Conservation (phyloP, 139 green algal species). For the Asterochloris sp. region DNA sequence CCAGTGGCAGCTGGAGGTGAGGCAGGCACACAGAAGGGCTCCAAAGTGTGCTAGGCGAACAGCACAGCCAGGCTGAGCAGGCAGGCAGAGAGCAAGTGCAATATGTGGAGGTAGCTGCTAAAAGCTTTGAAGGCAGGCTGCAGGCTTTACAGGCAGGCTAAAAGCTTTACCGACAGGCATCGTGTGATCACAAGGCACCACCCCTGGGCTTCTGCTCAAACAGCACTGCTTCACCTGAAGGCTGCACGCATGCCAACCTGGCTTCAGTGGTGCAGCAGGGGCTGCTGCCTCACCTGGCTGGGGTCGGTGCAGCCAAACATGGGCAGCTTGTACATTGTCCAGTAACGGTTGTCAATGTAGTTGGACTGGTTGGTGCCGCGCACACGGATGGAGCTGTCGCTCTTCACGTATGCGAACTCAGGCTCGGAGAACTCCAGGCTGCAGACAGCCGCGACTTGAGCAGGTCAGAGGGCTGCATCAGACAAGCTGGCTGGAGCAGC, state of each 20-base stretch:
- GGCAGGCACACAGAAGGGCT: not conserved
- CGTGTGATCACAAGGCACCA: too few species aligned
- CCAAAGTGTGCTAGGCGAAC: not conserved
- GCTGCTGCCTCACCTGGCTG: conserved; percentile 40
- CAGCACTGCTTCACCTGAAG: not conserved
- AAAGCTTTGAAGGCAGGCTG: too few species aligned
- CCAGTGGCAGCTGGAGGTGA: not conserved
- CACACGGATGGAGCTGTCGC: conserved; percentile 63
- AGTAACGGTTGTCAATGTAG: conserved; percentile 90
- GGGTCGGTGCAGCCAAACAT: conserved; percentile 99
- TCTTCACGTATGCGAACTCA: conserved; percentile 67
- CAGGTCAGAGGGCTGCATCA: too few species aligned
- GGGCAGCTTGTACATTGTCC: conserved; percentile 99
- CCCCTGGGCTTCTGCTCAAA: too few species aligned
- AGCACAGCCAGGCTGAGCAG: not conserved
- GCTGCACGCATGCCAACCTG: too few species aligned
- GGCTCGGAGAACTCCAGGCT: conserved; percentile 90
- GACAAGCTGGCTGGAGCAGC: too few species aligned
- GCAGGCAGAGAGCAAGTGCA: too few species aligned
- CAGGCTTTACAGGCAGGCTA: too few species aligned
- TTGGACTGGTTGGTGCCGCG: conserved; percentile 33
- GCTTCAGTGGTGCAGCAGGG: not conserved
- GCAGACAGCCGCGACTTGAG: conserved; percentile 42
- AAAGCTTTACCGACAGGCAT: too few species aligned
- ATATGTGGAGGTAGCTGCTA: too few species aligned